Base-by-base conservation (phyloP, 2,329 filamentous ascomycete genomes). In the Ascochyta fabae region DNA sequence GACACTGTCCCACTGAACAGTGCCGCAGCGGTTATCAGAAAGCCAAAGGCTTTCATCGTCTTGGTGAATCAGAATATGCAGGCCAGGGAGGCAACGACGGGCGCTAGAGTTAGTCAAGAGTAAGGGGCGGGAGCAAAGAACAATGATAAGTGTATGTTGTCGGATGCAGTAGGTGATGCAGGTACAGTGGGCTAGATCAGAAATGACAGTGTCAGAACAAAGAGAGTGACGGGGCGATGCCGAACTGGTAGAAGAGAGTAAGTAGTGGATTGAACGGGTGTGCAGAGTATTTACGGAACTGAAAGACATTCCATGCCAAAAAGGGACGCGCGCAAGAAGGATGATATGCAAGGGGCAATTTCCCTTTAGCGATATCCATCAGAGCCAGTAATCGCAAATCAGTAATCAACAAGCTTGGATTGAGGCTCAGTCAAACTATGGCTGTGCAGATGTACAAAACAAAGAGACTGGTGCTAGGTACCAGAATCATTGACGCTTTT, bases 21-120 rank as follows among this genome's bases (percentile, higher is more conserved):
- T 24, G 59, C 51, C 29, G 54, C 60, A 44, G 48, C 44, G 47
- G 62, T 62, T 44, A 60, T 41, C 26, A 67, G 42, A 58, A 59
- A 61, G 56, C 56, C 48, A 38, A 64, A 49, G 43, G 58, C 54
- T 54, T 56, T 60, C 64, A 65, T 67, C 10, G 46, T 50, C 7
- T 35, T 29, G 45, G 19, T 23, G n/a, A 4, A 35, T 2, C 13
- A 22, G 5, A 24, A 13, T 4, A 22, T 2, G 16, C 46, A 46
- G 16, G 26, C 43, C 13, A 23, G 31, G 22, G 35, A 24, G 44
- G 27, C 16, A 36, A 31, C 3, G 10, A 29, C 3, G 4, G 13
- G 13, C 24, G 2, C 46, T 50, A 46, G 13, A 15, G n/a, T 50
- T 50, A 42, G 46, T 41, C 0, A 22, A 44, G 2, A 33, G 13